Evolutionary conservation across 768 basidiomycete species (phyloP).

Genomic region (Mycena amicta): DNA sequence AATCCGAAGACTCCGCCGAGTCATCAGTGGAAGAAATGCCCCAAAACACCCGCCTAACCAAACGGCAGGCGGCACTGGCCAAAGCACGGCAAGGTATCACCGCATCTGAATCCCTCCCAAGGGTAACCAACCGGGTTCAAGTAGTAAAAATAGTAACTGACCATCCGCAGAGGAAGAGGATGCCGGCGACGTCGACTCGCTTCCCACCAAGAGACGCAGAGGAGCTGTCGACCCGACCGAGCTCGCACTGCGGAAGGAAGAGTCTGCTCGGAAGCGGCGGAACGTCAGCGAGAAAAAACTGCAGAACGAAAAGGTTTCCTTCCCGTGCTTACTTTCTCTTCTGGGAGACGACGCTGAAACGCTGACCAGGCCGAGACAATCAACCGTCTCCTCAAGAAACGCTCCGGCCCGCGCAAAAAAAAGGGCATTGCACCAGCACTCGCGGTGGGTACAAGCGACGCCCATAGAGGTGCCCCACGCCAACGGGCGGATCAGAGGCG

Average conservation of each 20-base stretch:
- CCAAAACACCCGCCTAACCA: slow-evolving; percentile 21
- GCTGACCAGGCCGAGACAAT: slow-evolving; percentile 75
- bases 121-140: no score
- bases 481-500: no score
- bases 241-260: slow-evolving; percentile 73
- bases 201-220: background rate
- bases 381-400: slow-evolving; percentile 86
- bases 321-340: background rate
- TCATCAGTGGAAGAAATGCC: slow-evolving; percentile 17
- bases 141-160: no score
- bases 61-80: slow-evolving; percentile 20
- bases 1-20: slow-evolving; percentile 13
- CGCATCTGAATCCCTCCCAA: slow-evolving; percentile 14
- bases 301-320: slow-evolving; percentile 77
- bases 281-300: slow-evolving; percentile 82
- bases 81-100: slow-evolving; percentile 17
- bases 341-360: background rate
- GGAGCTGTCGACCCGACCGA: slow-evolving; percentile 37
- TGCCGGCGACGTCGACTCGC: no score
- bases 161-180: background rate
- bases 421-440: slow-evolving; percentile 43
- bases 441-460: background rate
- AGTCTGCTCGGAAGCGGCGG: slow-evolving; percentile 80
- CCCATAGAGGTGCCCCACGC: slow-evolving; percentile 22
- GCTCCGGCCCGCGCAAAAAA: slow-evolving; percentile 63